Evolutionary conservation across 352 stramenopile species (phyloP).

Genomic region (Globisporangium emineosum): DNA sequence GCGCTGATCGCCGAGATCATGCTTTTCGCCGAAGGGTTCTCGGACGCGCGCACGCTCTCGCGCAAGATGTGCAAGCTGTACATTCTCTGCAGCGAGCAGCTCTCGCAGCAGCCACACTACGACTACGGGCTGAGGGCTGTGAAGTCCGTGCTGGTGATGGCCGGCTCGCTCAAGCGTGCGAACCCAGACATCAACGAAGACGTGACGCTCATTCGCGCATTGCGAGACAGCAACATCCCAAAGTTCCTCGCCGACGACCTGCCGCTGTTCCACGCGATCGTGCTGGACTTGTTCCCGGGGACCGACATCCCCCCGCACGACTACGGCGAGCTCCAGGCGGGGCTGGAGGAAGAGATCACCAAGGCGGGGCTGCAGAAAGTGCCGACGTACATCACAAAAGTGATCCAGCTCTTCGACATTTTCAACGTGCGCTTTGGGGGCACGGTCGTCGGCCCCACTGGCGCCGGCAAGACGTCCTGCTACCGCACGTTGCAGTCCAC

Average conservation of each 20-base stretch:
- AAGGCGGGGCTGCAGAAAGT: slow-evolving; percentile 61
- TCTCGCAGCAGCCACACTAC: slow-evolving; percentile 94
- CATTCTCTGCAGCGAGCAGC: slow-evolving; percentile 91
- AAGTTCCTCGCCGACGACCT: slow-evolving; percentile 94
- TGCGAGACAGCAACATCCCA: slow-evolving; percentile 92
- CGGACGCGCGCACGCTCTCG: slow-evolving; percentile 90
- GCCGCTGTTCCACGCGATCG: slow-evolving; percentile 89
- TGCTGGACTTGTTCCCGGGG: slow-evolving; percentile 90
- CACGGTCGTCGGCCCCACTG: slow-evolving; percentile 85
- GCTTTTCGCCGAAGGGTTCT: slow-evolving; percentile 95
- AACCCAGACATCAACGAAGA: slow-evolving; percentile 78
- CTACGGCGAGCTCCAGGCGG: slow-evolving; percentile 78
- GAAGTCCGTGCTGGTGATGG: slow-evolving; percentile 93
- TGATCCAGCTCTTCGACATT: slow-evolving; percentile 94
- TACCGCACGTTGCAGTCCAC: slow-evolving; percentile 84
- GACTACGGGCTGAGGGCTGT: slow-evolving; percentile 93
- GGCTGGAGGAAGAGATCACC: slow-evolving; percentile 54
- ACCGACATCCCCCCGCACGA: slow-evolving; percentile 82
- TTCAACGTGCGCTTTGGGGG: slow-evolving; percentile 93
- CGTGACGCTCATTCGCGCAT: slow-evolving; percentile 86
- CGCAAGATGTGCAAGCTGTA: slow-evolving; percentile 96
- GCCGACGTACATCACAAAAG: slow-evolving; percentile 88
- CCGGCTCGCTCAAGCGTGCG: slow-evolving; percentile 85
- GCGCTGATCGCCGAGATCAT: slow-evolving; percentile 96
- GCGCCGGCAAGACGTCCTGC: slow-evolving; percentile 83